Conservation (phyloP, 2,329 filamentous ascomycete species). For the Immersiporthe knoxdaviesiana region DNA sequence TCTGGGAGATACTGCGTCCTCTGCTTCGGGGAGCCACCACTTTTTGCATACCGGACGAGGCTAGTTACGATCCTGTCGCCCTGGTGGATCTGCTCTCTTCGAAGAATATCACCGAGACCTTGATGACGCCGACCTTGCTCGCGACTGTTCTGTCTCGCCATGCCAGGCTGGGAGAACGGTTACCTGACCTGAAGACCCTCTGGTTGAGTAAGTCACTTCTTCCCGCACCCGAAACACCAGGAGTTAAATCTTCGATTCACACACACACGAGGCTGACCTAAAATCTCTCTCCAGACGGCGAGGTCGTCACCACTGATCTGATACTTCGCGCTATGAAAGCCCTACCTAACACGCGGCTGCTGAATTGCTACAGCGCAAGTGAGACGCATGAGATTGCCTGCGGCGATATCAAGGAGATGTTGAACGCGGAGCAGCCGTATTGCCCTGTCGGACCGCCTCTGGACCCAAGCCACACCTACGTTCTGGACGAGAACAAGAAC, state of each 20-base stretch:
- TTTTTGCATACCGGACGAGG: conserved; percentile 73
- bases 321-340: conserved; percentile 69
- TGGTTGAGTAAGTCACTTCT: conserved; percentile 56
- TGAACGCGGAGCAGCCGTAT: conserved; percentile 64
- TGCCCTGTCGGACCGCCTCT: conserved; percentile 76
- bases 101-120: conserved; percentile 73
- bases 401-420: conserved; percentile 71
- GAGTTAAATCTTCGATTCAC: neutral
- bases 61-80: conserved; percentile 75
- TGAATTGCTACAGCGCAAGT: conserved; percentile 82
- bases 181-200: conserved; percentile 69
- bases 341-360: conserved; percentile 68
- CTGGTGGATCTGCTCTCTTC: conserved; percentile 71
- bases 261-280: conserved; percentile 38
- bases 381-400: conserved; percentile 82
- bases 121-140: conserved; percentile 82
- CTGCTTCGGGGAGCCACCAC: conserved; percentile 76
- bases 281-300: conserved; percentile 54
- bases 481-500: conserved; percentile 70
- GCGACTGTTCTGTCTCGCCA: conserved; percentile 74
- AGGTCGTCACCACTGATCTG: conserved; percentile 80
- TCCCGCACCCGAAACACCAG: no score
- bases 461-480: conserved; percentile 70
- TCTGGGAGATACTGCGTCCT: conserved; percentile 82
- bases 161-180: conserved; percentile 62